phyloP scores from a whole-genome alignment of 129 eudicot genomes.

The Centella asiatica region DNA sequence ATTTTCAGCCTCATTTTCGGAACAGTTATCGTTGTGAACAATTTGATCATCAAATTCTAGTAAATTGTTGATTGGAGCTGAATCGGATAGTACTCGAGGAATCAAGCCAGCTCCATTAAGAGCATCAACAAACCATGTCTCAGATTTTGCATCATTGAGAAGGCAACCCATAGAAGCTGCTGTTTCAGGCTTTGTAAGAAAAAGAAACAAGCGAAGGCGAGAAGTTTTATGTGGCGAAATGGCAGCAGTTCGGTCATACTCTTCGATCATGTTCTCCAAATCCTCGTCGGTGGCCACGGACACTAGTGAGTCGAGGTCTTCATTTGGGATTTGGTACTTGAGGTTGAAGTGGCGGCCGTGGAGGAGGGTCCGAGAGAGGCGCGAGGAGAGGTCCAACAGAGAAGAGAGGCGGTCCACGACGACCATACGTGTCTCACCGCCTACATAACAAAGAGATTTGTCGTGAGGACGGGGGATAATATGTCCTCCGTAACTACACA shows the following conservation, averaged over 20 bases:
- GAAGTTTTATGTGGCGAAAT: slow-evolving; percentile 32
- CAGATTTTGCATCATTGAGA: slow-evolving; percentile 72
- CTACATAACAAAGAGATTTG: slow-evolving; percentile 71
- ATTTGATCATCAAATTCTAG: slow-evolving; percentile 42
- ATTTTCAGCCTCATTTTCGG: slow-evolving; percentile 20
- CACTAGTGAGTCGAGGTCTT: slow-evolving; percentile 73
- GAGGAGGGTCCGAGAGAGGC: slow-evolving; percentile 54
- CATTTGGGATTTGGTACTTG: slow-evolving; percentile 67
- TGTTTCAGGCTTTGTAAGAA: slow-evolving; percentile 56
- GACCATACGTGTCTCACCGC: slow-evolving; percentile 80
- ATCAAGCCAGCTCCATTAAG: slow-evolving; percentile 51
- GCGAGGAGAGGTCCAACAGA: slow-evolving; percentile 40
- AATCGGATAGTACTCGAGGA: slow-evolving; percentile 57
- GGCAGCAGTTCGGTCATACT: slow-evolving; percentile 45
- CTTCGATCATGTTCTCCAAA: slow-evolving; percentile 74
- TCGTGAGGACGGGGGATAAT: slow-evolving; percentile 89
- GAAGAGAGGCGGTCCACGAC: slow-evolving; percentile 58
- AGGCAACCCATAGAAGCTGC: slow-evolving; percentile 66
- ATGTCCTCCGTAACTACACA: slow-evolving; percentile 96
- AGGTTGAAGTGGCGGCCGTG: slow-evolving; percentile 50
- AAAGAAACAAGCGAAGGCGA: slow-evolving; percentile 54
- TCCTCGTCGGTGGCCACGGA: slow-evolving; percentile 63
- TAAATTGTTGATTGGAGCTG: slow-evolving; percentile 45
- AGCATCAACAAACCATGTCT: slow-evolving; percentile 81
- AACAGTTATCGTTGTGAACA: slow-evolving; percentile 5